These are phyloP conservation scores for Fagopyrum esculentum DNA, from an alignment of 148 eudicot genomes.

Conservation along the genomic window DNA sequence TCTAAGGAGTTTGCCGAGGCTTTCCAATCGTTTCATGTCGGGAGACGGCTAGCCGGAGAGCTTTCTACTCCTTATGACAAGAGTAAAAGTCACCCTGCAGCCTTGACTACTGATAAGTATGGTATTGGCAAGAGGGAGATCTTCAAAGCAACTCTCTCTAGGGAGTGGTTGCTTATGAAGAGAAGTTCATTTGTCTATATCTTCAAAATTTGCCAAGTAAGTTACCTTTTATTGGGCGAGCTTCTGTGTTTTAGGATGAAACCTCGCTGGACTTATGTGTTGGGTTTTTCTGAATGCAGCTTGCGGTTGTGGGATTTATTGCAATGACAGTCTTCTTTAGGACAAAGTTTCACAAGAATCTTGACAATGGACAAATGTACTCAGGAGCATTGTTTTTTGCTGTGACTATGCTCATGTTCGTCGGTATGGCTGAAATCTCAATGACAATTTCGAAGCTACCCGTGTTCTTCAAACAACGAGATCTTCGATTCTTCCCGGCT, in stretches of 20 bases:
- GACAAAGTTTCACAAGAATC: conserved; percentile 41
- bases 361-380: conserved; percentile 38
- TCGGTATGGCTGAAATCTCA: conserved; percentile 57
- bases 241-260: too few species aligned
- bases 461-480: conserved; percentile 65
- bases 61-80: conserved; percentile 52
- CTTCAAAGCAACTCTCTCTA: conserved; percentile 41
- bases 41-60: conserved; percentile 33
- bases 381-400: conserved; percentile 52
- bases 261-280: neutral
- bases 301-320: conserved; percentile 33
- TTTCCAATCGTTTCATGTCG: conserved; percentile 61
- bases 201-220: conserved; percentile 28
- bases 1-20: conserved; percentile 59
- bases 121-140: conserved; percentile 44
- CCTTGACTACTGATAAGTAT: conserved; percentile 49
- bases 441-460: conserved; percentile 71
- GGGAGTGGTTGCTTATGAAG: conserved; percentile 68
- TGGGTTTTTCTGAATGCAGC: conserved; percentile 22
- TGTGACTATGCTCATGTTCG: conserved; percentile 32
- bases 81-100: conserved; percentile 69
- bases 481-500: conserved; percentile 59
- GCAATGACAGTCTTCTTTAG: conserved; percentile 65
- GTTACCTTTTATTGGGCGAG: too few species aligned
- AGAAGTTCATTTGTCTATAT: conserved; percentile 65